These are phyloP conservation scores for Takashimella koratensis DNA, from an alignment of 1,284 basidiomycete genomes.

Conservation along the genomic window DNA sequence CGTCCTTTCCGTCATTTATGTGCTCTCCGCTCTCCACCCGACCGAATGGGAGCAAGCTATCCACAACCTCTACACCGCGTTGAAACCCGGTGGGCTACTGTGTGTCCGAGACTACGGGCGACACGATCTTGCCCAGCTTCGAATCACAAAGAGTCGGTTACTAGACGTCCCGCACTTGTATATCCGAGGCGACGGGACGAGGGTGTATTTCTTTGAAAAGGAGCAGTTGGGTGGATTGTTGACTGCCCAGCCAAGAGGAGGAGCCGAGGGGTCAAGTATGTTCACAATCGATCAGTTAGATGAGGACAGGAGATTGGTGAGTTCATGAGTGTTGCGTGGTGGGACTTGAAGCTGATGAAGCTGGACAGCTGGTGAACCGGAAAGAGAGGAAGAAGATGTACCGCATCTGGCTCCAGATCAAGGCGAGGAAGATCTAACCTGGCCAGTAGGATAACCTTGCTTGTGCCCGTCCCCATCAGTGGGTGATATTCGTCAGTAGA, in stretches of 20 bases:
- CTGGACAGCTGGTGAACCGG: conserved; percentile 71
- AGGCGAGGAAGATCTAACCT: conserved; percentile 61
- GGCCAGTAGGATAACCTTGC: too few species aligned
- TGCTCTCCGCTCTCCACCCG: conserved; percentile 90
- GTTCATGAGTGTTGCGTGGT: conserved; percentile 10
- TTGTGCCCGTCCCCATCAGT: not conserved
- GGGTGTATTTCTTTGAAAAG: conserved; percentile 88
- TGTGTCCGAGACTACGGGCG: conserved; percentile 93
- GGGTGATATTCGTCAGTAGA: not conserved
- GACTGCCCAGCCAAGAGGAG: conserved; percentile 55
- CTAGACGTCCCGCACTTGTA: conserved; percentile 94
- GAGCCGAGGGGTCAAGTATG: conserved; percentile 36
- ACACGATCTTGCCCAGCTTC: conserved; percentile 86
- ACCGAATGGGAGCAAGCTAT: conserved; percentile 84
- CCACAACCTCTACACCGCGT: conserved; percentile 77
- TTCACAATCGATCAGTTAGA: conserved; percentile 74
- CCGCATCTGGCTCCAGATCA: conserved; percentile 88
- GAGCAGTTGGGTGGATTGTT: conserved; percentile 79
- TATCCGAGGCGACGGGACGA: conserved; percentile 90
- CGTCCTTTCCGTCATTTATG: conserved; percentile 89
- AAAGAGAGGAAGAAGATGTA: conserved; percentile 94
- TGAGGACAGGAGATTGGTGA: conserved; percentile 72
- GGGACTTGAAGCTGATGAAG: not conserved
- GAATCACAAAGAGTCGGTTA: conserved; percentile 83
- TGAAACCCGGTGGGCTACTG: conserved; percentile 83